Evolutionary conservation across 2,329 filamentous ascomycete genomes (phyloP).

Genomic region (Phialophora chinensis): DNA sequence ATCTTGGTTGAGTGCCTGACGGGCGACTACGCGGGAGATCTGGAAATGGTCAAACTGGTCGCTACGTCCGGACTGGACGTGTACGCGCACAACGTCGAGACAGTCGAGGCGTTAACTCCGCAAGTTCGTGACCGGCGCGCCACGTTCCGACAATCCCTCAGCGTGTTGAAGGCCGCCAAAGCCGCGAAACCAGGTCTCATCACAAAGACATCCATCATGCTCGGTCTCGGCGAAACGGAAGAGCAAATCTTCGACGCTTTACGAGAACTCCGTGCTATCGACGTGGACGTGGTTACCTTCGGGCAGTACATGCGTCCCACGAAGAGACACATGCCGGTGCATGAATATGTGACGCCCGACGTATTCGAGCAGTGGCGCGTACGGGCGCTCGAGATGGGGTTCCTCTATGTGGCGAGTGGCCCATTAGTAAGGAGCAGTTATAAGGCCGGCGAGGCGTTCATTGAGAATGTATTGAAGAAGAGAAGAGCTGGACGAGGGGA

Average conservation of each 20-base stretch:
- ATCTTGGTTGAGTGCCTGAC: slow-evolving; percentile 59
- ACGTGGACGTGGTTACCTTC: slow-evolving; percentile 95
- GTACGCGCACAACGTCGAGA: slow-evolving; percentile 97
- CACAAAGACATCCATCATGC: slow-evolving; percentile 98
- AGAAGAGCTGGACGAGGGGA: slow-evolving; percentile 51
- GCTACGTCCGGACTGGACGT: slow-evolving; percentile 90
- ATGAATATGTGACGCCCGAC: slow-evolving; percentile 90
- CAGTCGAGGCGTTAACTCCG: slow-evolving; percentile 86
- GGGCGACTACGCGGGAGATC: slow-evolving; percentile 82
- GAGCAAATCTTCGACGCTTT: slow-evolving; percentile 81
- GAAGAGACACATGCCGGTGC: slow-evolving; percentile 95
- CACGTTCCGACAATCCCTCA: slow-evolving; percentile 83
- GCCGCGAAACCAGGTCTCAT: slow-evolving; percentile 76
- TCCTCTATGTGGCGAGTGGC: slow-evolving; percentile 93
- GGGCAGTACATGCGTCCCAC: slow-evolving; percentile 99
- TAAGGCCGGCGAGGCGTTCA: slow-evolving; percentile 97
- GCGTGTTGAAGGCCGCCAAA: slow-evolving; percentile 82
- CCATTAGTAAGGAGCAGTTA: slow-evolving; percentile 93
- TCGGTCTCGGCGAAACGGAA: slow-evolving; percentile 91
- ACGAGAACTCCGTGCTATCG: slow-evolving; percentile 75
- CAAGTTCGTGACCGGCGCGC: slow-evolving; percentile 88
- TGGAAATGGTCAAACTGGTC: slow-evolving; percentile 85
- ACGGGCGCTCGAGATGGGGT: slow-evolving; percentile 90
- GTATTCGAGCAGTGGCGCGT: slow-evolving; percentile 91
- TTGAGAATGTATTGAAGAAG: slow-evolving; percentile 96